These are phyloP conservation scores for Sonneratia alba DNA, from an alignment of 345 rosid species.

Conservation along the genomic window DNA sequence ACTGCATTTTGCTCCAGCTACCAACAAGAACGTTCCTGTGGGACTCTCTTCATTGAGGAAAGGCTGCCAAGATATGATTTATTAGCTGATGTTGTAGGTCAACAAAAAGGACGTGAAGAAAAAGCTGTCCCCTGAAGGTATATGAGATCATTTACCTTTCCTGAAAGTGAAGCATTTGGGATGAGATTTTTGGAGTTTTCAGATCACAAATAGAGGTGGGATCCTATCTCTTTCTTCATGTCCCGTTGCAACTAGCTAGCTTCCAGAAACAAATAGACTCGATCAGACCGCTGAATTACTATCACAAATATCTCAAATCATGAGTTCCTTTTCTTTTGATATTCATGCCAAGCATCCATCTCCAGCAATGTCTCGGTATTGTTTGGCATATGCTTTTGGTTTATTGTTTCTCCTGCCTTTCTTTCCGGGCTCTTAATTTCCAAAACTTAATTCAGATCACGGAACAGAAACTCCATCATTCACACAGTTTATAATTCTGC, in stretches of 20 bases:
- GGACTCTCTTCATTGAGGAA: slow-evolving; percentile 28
- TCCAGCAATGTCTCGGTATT: neutral
- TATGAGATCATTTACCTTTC: too few species aligned
- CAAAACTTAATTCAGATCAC: neutral
- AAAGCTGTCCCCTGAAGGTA: slow-evolving; percentile 28
- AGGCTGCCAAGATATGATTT: neutral
- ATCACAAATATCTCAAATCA: too few species aligned
- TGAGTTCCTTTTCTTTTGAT: neutral
- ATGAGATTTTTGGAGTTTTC: neutral
- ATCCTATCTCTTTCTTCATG: too few species aligned
- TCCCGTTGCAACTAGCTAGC: too few species aligned
- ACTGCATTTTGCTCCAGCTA: slow-evolving; percentile 33
- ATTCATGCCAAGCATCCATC: neutral
- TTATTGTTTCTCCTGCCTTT: neutral
- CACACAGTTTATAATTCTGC: neutral
- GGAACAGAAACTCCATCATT: neutral
- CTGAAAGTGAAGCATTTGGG: neutral
- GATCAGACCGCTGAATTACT: too few species aligned
- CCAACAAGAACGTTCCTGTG: slow-evolving; percentile 74
- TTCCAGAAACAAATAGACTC: too few species aligned
- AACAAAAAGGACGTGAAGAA: slow-evolving; percentile 88
- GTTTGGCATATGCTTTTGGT: neutral
- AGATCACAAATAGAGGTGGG: too few species aligned
- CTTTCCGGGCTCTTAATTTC: neutral
- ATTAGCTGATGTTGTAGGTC: slow-evolving; percentile 38